Percentiles rank a stretch among this genome's conserved stretches.
These are phyloP conservation scores for Blastobotrys illinoisensis DNA, from an alignment of 1,139 yeast species.

Conservation along the genomic window DNA sequence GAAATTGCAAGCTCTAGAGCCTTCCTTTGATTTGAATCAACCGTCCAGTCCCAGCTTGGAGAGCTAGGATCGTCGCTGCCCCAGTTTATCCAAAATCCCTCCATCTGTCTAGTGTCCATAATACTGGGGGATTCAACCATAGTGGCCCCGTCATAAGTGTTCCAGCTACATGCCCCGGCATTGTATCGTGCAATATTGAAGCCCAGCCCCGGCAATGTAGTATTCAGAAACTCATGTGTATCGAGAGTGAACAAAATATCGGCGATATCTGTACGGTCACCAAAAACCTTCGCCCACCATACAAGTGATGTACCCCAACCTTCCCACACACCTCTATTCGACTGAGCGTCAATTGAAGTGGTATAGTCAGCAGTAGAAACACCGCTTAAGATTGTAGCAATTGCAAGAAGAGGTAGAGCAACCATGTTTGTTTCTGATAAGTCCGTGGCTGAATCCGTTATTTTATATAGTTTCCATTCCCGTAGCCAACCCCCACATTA, in stretches of 20 bases:
- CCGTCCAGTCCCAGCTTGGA: neutral
- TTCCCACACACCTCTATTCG: neutral
- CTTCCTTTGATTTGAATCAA: neutral
- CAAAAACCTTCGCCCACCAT: neutral
- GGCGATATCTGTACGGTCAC: neutral
- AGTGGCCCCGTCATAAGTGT: neutral
- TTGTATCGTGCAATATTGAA: neutral
- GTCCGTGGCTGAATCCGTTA: too few species aligned
- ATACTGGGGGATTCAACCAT: neutral
- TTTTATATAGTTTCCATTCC: too few species aligned
- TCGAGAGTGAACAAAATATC: neutral
- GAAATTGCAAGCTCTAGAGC: neutral
- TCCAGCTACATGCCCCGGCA: neutral
- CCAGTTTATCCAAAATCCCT: neutral
- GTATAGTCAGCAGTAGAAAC: neutral
- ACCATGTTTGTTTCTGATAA: neutral
- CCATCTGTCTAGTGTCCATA: neutral
- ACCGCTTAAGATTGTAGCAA: neutral
- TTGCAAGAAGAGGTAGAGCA: neutral
- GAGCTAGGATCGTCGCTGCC: neutral
- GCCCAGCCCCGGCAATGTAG: neutral
- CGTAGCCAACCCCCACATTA: too few species aligned
- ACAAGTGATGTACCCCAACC: neutral
- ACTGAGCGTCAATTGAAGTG: neutral
- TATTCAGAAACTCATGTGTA: neutral